These are phyloP conservation scores for Leccinum subgranulosum DNA, from an alignment of 768 basidiomycete species.

Conservation along the genomic window DNA sequence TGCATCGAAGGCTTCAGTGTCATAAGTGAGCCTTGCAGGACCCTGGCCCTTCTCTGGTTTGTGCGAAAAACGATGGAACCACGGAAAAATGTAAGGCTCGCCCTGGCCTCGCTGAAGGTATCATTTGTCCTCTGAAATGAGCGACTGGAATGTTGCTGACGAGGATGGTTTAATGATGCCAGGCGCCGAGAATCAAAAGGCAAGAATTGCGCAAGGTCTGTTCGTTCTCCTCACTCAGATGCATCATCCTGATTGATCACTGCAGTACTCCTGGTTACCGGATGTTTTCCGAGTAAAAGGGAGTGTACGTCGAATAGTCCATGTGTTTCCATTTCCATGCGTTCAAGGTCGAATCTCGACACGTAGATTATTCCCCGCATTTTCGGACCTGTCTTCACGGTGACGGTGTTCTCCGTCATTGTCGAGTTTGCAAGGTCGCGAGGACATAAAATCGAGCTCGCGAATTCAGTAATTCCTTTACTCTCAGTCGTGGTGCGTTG, in stretches of 20 bases:
- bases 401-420: conserved; percentile 67
- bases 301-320: conserved; percentile 50
- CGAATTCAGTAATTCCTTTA: conserved; percentile 84
- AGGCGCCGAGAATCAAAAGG: conserved; percentile 48
- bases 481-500: conserved; percentile 84
- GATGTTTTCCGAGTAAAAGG: conserved; percentile 84
- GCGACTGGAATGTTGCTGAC: background rate
- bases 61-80: conserved; percentile 24
- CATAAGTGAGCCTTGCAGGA: background rate
- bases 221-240: background rate
- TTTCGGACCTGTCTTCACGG: conserved; percentile 78
- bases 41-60: background rate
- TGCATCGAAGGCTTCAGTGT: background rate
- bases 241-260: background rate
- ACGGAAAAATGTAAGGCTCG: conserved; percentile 8
- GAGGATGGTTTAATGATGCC: background rate
- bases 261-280: conserved; percentile 84
- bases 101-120: conserved; percentile 29
- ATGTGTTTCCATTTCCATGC: background rate
- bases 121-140: background rate
- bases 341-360: conserved; percentile 3
- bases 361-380: conserved; percentile 66
- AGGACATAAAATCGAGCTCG: conserved; percentile 60
- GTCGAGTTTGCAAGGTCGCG: conserved; percentile 57
- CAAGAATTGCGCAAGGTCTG: conserved; percentile 51